Evolutionary conservation across 2,329 filamentous ascomycete genomes (phyloP).

Genomic region (Phaeophleospora eucalypticola): DNA sequence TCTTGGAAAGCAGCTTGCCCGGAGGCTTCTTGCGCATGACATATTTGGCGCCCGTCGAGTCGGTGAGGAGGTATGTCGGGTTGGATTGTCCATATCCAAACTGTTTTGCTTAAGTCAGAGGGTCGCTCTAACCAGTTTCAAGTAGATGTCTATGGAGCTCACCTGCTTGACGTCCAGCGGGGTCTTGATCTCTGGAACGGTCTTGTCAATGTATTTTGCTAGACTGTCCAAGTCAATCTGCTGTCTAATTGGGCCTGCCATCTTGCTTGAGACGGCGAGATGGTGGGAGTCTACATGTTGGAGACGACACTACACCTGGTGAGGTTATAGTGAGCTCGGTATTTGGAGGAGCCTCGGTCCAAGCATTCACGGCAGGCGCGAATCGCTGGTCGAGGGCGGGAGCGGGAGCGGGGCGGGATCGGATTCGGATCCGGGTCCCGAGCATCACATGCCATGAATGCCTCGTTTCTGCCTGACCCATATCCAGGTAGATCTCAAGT

Average conservation of each 20-base stretch:
- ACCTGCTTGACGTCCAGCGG: conserved; percentile 90
- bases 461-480: no score
- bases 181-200: conserved; percentile 78
- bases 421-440: no score
- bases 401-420: no score
- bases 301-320: neutral
- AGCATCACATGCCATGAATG: no score
- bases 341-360: neutral
- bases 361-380: no score
- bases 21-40: conserved; percentile 98
- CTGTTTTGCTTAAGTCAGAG: no score
- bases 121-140: no score
- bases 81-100: conserved; percentile 98
- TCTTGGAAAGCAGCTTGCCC: conserved; percentile 86
- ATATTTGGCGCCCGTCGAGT: conserved; percentile 64
- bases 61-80: conserved; percentile 88
- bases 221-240: conserved; percentile 79
- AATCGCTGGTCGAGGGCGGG: no score
- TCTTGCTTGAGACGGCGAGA: conserved; percentile 29
- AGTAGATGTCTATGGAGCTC: no score
- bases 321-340: neutral
- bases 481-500: no score
- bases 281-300: conserved; percentile 8
- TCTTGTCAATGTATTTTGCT: conserved; percentile 68
- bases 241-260: conserved; percentile 88